Base-by-base conservation (phyloP, 2,329 filamentous ascomycete species). In the Exserohilum rostratum region DNA sequence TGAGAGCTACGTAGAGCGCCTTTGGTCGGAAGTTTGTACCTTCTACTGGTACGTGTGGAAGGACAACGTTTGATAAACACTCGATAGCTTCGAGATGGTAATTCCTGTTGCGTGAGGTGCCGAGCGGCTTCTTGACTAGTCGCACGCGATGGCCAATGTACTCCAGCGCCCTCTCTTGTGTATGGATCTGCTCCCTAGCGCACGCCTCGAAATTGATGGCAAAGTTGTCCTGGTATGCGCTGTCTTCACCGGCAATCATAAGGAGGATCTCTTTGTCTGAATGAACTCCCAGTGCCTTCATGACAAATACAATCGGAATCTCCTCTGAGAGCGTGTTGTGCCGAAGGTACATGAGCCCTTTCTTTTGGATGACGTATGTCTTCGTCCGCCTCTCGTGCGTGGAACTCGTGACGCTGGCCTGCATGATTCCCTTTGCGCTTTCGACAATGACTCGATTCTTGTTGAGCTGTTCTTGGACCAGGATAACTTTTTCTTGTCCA, bases 371-470 rank as follows among this genome's bases (percentile, higher is more conserved):
- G 46, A 99, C 91, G 67, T 98, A 97, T 50, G 91, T 97, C 80
- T 99, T 99, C 10, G 95, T 97, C 76, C 98, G 97, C 67, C 96
- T 86, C 75, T 98, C 95, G 76, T 97, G 92, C 1, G 96, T 98
- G 27, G 95, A 97, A 85, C 93, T 74, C 12, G 70, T 99, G 27
- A 98, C 95, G 1, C 95, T 98, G 33, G 96, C 95, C 64, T 93
- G 91, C 52, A 98, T 93, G 61, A 96, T 87, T 56, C 90, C 90
- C 77, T 97, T 98, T 79, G 96, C 96, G 50, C 91, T 88, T 77
- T 99, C 96, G 13, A 99, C 93, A 73, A 99, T 97, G 69, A 99
- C 90, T 80, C 95, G 87, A 77, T 99, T 99, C 84, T 99, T 99
- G 83, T 95, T 99, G 72, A 99, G 81, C 78, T 99, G 95, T 73